phyloP scores from a whole-genome alignment of 1,284 basidiomycete species.

The Leccinum brunneo-olivaceum region DNA sequence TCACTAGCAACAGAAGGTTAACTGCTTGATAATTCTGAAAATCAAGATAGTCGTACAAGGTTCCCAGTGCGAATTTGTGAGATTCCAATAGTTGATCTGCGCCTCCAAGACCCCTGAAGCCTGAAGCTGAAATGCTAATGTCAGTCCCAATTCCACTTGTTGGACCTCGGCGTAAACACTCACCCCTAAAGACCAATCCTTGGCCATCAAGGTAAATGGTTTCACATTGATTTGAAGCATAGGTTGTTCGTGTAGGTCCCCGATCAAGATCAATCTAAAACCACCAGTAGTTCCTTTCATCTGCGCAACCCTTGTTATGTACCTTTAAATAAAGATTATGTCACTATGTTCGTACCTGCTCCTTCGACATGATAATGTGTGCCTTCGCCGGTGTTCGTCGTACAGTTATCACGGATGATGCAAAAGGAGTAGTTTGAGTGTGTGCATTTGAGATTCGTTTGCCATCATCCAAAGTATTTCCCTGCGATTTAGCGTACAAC shows the following conservation, averaged over 20 bases:
- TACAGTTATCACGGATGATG: conserved; percentile 9
- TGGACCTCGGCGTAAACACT: conserved; percentile 8
- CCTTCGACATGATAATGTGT: conserved; percentile 69
- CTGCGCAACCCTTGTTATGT: conserved; percentile 33
- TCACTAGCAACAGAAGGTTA: conserved; percentile 44
- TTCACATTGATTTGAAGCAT: conserved; percentile 86
- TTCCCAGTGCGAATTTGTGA: conserved; percentile 98
- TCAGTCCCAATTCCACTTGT: conserved; percentile 8
- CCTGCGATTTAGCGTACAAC: conserved; percentile 36
- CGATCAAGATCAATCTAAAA: conserved; percentile 89
- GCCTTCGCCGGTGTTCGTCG: conserved; percentile 44
- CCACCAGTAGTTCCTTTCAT: conserved; percentile 83
- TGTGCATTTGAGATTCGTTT: conserved; percentile 10
- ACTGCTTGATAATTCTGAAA: background rate
- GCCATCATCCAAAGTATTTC: background rate
- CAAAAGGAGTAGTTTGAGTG: conserved; percentile 1
- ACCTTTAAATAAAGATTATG: background rate
- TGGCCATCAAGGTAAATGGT: conserved; percentile 77
- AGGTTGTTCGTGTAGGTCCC: conserved; percentile 93
- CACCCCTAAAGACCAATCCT: conserved; percentile 94
- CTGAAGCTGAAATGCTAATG: conserved; percentile 51
- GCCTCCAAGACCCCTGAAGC: conserved; percentile 76
- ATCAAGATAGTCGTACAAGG: conserved; percentile 52
- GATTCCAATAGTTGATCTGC: conserved; percentile 93
- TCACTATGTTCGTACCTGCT: conserved; percentile 48